phyloP scores from a whole-genome alignment of 306 rosid genomes.

The Arachis stenosperma region DNA sequence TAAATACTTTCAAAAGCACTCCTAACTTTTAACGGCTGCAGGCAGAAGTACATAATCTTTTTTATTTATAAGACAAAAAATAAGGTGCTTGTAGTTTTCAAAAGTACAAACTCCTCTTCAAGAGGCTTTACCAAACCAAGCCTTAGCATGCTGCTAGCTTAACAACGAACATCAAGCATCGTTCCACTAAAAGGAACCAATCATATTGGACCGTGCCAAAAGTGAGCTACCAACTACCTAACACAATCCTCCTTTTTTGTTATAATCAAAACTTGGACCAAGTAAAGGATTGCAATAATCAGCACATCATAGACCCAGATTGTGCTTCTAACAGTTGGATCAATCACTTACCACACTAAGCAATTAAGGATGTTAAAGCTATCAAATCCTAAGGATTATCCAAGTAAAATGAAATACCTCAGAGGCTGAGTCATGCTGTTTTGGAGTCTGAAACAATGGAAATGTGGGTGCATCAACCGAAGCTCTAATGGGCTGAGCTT shows the following conservation, averaged over 20 bases:
- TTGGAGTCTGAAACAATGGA: constrained; percentile 64
- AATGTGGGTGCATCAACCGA: constrained; percentile 54
- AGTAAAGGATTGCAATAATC: neutral
- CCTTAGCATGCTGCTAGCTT: neutral
- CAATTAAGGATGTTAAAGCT: no score
- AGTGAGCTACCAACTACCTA: neutral
- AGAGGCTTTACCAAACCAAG: neutral
- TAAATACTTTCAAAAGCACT: no score
- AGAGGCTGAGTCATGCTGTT: constrained; percentile 58
- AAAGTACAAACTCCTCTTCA: neutral
- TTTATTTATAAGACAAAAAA: no score
- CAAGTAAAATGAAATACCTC: constrained; percentile 49
- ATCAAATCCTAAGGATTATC: no score
- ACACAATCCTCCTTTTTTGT: neutral
- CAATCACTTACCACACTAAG: no score
- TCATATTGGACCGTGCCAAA: neutral
- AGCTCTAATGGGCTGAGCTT: constrained; percentile 58
- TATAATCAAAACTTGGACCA: neutral
- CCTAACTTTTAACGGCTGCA: no score
- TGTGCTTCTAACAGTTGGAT: neutral
- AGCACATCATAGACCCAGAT: neutral
- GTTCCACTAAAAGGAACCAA: neutral
- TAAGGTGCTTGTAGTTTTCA: no score
- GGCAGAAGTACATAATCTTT: no score
- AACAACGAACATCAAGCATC: neutral